Conservation (phyloP, 495 filamentous ascomycete species). For the Aspergillus egyptiacus region DNA sequence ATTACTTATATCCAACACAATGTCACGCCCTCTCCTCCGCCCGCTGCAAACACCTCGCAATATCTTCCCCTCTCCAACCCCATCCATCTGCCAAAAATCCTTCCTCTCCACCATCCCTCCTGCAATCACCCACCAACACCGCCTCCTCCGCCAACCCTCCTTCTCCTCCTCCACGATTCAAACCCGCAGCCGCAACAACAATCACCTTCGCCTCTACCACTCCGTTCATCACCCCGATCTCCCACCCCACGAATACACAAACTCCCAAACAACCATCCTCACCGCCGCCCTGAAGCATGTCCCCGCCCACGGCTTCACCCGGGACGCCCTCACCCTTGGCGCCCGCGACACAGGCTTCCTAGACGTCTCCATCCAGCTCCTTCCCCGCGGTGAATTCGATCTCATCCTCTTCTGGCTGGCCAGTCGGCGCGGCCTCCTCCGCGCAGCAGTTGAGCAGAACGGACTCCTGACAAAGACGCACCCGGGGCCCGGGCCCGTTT, state of each 20-base stretch:
- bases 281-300: constrained; percentile 72
- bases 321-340: constrained; percentile 63
- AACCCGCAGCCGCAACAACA: background rate
- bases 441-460: constrained; percentile 42
- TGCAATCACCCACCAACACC: constrained; percentile 2
- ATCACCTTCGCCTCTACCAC: constrained; percentile 54
- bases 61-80: background rate
- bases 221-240: constrained; percentile 57
- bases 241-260: constrained; percentile 54
- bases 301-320: constrained; percentile 75
- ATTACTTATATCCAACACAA: constrained; percentile 3
- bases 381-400: constrained; percentile 73
- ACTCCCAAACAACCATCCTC: constrained; percentile 71
- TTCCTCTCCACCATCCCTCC: constrained; percentile 1
- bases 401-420: constrained; percentile 78
- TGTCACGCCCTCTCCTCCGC: constrained; percentile 9
- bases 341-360: constrained; percentile 79
- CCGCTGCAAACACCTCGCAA: background rate
- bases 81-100: constrained; percentile 1
- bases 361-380: constrained; percentile 74
- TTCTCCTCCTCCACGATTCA: no score
- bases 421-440: constrained; percentile 54
- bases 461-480: constrained; percentile 20
- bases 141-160: constrained; percentile 1
- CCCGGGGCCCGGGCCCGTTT: constrained; percentile 18